Conservation (phyloP, 2,329 filamentous ascomycete genomes). For the Colletotrichum magnum region DNA sequence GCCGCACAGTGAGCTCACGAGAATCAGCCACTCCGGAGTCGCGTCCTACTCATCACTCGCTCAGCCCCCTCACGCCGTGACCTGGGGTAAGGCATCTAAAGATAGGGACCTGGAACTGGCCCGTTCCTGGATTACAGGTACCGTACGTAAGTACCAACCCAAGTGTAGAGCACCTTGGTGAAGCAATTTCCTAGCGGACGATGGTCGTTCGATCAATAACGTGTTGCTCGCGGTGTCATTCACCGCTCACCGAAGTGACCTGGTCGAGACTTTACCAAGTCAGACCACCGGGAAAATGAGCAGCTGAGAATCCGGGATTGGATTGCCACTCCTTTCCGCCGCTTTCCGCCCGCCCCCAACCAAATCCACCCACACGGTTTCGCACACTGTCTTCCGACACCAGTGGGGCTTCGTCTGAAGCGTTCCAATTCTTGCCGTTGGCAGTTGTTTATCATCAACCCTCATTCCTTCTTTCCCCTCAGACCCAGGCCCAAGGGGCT, state of each 20-base stretch:
- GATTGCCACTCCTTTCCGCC: conserved; percentile 23
- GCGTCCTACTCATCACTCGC: too few species aligned
- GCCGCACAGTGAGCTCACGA: too few species aligned
- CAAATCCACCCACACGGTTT: not conserved
- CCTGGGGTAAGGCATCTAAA: too few species aligned
- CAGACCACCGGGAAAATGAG: conserved; percentile 17
- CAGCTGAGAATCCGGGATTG: conserved; percentile 9
- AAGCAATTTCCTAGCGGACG: conserved; percentile 29
- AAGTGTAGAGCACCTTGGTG: not conserved
- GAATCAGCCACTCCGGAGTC: too few species aligned
- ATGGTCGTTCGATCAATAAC: conserved; percentile 23
- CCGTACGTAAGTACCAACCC: too few species aligned
- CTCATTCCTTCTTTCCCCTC: not conserved
- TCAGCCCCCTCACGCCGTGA: too few species aligned
- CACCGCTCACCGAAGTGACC: conserved; percentile 23
- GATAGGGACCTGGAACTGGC: too few species aligned
- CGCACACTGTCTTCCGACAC: conserved; percentile 28
- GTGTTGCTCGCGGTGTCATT: not conserved
- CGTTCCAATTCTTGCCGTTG: conserved; percentile 16
- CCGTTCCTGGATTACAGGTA: too few species aligned
- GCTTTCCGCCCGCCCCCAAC: not conserved
- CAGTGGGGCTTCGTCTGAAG: conserved; percentile 18
- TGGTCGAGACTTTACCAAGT: conserved; percentile 5
- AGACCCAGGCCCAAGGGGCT: too few species aligned
- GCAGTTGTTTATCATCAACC: conserved; percentile 11